Percentiles rank a stretch among this genome's conserved stretches.
Evolutionary conservation across 2,329 filamentous ascomycete genomes (phyloP).

Genomic region (Aspergillus pseudotamarii): DNA sequence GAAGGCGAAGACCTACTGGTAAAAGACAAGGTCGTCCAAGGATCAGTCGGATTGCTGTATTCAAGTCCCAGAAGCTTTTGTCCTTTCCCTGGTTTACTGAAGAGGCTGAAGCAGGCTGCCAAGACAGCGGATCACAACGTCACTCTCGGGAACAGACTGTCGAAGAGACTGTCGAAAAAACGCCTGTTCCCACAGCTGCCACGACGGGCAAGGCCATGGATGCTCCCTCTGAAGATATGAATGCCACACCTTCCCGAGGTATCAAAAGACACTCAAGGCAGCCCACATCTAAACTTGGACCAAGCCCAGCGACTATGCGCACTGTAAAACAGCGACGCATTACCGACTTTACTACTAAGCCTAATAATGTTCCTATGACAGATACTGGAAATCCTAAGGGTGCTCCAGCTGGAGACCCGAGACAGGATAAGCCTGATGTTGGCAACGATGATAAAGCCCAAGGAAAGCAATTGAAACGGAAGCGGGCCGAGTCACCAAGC

Average conservation of each 20-base stretch:
- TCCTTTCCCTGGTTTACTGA: constrained; percentile 41
- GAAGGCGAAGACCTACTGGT: constrained; percentile 41
- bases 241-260: constrained; percentile 4
- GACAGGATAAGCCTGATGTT: not conserved
- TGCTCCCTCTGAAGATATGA: not conserved
- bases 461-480: constrained; percentile 2
- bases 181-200: not conserved
- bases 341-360: constrained; percentile 12
- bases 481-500: constrained; percentile 1
- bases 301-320: not conserved
- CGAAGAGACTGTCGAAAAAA: not conserved
- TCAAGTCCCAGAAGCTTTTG: constrained; percentile 37
- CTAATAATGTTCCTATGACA: not conserved
- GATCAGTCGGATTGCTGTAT: constrained; percentile 43
- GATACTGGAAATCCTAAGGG: not conserved
- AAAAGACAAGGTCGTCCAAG: constrained; percentile 42
- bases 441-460: not conserved
- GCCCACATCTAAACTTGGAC: not conserved
- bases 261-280: constrained; percentile 16
- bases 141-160: not conserved
- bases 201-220: not conserved
- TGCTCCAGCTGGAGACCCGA: not conserved
- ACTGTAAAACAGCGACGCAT: constrained; percentile 24
- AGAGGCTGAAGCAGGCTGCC: constrained; percentile 8
- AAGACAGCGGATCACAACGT: constrained; percentile 10